Conservation (phyloP, 2,329 filamentous ascomycete genomes). For the Sporothrix humicola region DNA sequence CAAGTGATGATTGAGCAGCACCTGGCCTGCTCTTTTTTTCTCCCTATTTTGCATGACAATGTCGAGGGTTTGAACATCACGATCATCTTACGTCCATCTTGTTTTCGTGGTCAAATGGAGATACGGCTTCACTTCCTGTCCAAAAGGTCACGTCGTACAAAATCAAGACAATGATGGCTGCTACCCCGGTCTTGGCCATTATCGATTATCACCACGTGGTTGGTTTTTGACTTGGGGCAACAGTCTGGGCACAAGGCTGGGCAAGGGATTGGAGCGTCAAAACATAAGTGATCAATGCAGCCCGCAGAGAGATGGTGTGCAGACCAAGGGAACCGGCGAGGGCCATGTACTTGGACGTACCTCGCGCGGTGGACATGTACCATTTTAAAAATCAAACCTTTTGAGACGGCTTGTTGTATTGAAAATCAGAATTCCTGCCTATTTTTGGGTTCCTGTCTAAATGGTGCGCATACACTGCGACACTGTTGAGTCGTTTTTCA, state of each 20-base stretch:
- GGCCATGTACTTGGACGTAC: not conserved
- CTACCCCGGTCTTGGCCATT: not conserved
- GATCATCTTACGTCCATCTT: not conserved
- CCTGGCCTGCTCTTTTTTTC: not conserved
- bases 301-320: not conserved
- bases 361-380: not conserved
- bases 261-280: not conserved
- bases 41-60: too few species aligned
- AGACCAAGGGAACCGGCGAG: not conserved
- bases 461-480: not conserved
- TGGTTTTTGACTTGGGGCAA: not conserved
- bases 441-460: not conserved
- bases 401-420: not conserved
- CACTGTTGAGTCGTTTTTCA: conserved; percentile 15
- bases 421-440: conserved; percentile 13
- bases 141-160: not conserved
- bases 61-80: too few species aligned
- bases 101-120: not conserved
- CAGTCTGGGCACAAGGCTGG: not conserved
- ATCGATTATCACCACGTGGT: not conserved
- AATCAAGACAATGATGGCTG: not conserved
- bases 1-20: too few species aligned
- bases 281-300: not conserved
- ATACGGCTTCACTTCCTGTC: not conserved
- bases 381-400: not conserved